Percentiles rank a stretch among this genome's conserved stretches.
Conservation (phyloP, 768 basidiomycete genomes). For the Psilocybe cubensis region DNA sequence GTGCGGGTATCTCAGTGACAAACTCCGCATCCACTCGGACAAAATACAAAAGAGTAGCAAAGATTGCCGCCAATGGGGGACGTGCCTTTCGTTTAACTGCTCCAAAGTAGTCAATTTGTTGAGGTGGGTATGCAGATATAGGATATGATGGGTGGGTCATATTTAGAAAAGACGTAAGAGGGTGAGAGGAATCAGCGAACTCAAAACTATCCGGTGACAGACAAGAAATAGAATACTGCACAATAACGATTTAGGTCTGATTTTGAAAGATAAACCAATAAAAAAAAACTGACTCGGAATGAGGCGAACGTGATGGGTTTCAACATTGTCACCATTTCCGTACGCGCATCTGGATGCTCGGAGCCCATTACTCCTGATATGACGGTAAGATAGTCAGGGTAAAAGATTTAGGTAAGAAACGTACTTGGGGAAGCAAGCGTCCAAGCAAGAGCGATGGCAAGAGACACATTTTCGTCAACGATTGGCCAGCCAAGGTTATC, state of each 20-base stretch:
- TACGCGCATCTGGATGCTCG: constrained; percentile 36
- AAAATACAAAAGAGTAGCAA: constrained; percentile 53
- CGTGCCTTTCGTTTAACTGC: constrained; percentile 28
- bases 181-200: constrained; percentile 17
- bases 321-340: constrained; percentile 38
- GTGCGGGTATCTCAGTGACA: constrained; percentile 39
- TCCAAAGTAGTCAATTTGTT: constrained; percentile 48
- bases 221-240: constrained; percentile 46
- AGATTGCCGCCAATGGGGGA: constrained; percentile 48
- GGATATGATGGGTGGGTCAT: constrained; percentile 19
- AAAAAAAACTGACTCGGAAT: constrained; percentile 44
- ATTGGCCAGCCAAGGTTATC: constrained; percentile 53
- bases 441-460: constrained; percentile 55
- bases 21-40: constrained; percentile 39
- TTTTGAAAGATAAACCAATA: constrained; percentile 14
- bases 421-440: constrained; percentile 41
- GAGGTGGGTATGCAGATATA: constrained; percentile 30
- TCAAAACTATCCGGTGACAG: constrained; percentile 36
- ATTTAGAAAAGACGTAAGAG: not conserved
- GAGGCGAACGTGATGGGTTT: constrained; percentile 52
- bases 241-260: constrained; percentile 22
- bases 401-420: constrained; percentile 11
- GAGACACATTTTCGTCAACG: constrained; percentile 44
- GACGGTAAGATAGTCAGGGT: constrained; percentile 5
- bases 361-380: constrained; percentile 31